These are phyloP conservation scores for Talaromyces adpressus DNA, from an alignment of 495 filamentous ascomycete genomes.

Conservation along the genomic window DNA sequence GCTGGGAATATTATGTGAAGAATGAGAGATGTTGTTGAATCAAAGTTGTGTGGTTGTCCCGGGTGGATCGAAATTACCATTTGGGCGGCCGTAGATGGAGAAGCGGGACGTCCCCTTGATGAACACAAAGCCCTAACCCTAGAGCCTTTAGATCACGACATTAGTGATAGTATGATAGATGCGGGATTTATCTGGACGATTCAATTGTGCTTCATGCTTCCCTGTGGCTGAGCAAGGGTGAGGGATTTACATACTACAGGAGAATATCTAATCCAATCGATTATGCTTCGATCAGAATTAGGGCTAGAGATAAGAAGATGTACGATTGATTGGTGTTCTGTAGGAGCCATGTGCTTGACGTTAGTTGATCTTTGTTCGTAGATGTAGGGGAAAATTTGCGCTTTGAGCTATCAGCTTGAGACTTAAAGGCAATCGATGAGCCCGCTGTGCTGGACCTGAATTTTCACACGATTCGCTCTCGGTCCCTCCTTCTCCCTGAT, in stretches of 20 bases:
- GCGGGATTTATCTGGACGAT: constrained; percentile 1
- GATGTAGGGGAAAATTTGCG: background rate
- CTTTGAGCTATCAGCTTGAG: background rate
- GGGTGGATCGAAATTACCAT: background rate
- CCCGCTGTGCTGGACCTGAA: background rate
- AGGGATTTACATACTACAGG: background rate
- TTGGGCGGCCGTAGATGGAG: background rate
- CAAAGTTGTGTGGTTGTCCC: background rate
- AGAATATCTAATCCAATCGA: background rate
- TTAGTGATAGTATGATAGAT: background rate
- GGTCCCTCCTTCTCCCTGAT: background rate
- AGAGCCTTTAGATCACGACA: background rate
- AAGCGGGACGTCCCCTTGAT: background rate
- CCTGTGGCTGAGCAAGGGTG: background rate
- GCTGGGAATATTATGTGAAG: background rate
- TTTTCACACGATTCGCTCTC: background rate
- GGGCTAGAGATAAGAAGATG: background rate
- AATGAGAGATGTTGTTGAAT: background rate
- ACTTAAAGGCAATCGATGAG: background rate
- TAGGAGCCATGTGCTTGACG: background rate
- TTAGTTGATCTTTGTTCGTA: background rate
- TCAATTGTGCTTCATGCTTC: background rate
- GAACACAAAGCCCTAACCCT: background rate
- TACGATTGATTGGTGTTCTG: background rate
- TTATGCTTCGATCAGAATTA: background rate